A percentile compares a stretch with the other conserved stretches of the same genome.
phyloP scores from a whole-genome alignment of 2,329 filamentous ascomycete genomes.

The Cadophora sp. region DNA sequence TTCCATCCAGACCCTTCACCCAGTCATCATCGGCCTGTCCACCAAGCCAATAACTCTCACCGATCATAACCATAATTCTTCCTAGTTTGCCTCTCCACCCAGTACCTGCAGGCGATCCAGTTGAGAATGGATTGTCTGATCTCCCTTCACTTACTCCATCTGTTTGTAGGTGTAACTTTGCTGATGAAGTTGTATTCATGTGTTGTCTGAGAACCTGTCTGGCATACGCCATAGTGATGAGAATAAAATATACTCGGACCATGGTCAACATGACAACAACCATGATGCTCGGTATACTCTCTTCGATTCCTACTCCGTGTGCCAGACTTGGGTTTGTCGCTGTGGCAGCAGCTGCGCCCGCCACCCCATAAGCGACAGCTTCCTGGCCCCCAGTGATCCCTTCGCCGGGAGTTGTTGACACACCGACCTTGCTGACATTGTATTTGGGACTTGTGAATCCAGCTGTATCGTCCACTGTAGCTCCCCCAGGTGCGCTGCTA shows the following conservation, averaged over 20 bases:
- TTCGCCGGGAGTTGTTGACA: slow-evolving; percentile 55
- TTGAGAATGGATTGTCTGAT: slow-evolving; percentile 73
- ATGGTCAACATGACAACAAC: slow-evolving; percentile 77
- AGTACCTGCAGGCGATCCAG: slow-evolving; percentile 73
- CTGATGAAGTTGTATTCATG: slow-evolving; percentile 56
- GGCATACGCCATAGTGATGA: slow-evolving; percentile 85
- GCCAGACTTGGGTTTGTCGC: slow-evolving; percentile 58
- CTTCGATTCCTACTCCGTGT: slow-evolving; percentile 69
- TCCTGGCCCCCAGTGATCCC: slow-evolving; percentile 57
- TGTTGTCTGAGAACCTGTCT: slow-evolving; percentile 77
- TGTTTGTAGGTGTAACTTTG: slow-evolving; percentile 44
- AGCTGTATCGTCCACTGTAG: slow-evolving; percentile 62
- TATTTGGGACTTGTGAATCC: slow-evolving; percentile 70
- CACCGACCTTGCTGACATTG: slow-evolving; percentile 64
- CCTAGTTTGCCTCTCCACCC: slow-evolving; percentile 83
- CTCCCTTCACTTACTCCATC: slow-evolving; percentile 51
- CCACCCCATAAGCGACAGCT: slow-evolving; percentile 54
- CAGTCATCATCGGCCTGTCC: slow-evolving; percentile 69
- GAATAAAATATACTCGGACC: slow-evolving; percentile 80
- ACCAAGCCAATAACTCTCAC: slow-evolving; percentile 82
- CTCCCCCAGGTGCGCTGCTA: slow-evolving; percentile 45
- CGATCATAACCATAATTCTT: slow-evolving; percentile 77
- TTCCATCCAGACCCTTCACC: slow-evolving; percentile 67
- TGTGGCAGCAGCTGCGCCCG: slow-evolving; percentile 46
- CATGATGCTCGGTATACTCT: slow-evolving; percentile 77